Evolutionary conservation across 768 basidiomycete genomes (phyloP), one percentile per base, ranked within the genome.

Genomic region (Hygrocybe punicea): DNA sequence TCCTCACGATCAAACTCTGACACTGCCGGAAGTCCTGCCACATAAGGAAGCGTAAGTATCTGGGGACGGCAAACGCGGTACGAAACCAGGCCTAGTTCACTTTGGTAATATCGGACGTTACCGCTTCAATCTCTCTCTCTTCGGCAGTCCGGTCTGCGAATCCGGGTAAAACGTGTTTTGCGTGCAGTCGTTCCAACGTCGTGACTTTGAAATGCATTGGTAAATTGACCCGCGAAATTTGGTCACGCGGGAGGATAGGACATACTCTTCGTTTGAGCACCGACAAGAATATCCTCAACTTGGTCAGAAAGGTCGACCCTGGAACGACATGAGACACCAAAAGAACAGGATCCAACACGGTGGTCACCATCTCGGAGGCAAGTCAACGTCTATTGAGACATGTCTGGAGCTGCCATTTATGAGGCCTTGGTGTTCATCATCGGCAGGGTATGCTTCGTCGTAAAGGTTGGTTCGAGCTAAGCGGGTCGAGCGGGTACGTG

Each of bases 231-330:
- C 19, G n/a, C 33, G n/a, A 14, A 17, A 7, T 6, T 45, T 5
- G 24, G n/a, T 23, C 16, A 55, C 9, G 21, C 52, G 58, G 36
- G 53, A 59, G 11, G 53, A 60, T 51, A 58, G 35, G 56, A 64
- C 86, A 67, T 71, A 97, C 95, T 91, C 80, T 95, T 96, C 51
- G 80, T 73, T 53, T 84, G 83, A 11, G 84, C 82, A 54, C 78
- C 78, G 9, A 76, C 77, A 23, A 98, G 81, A 53, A 92, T 80
- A 57, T 85, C 83, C 65, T 94, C 84, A 44, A 98, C 91, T 72
- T 92, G 86, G 70, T 95, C 93, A 29, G 93, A 86, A 57, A 87
- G 76, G 74, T 98, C 95, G 54, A 97, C 92, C 95, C 94, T 95
- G 65, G 35, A 57, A 46, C 62, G 61, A 57, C 51, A 62, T 63